These are phyloP conservation scores for Boletales sp. DNA, from an alignment of 768 basidiomycete genomes.

Conservation along the genomic window DNA sequence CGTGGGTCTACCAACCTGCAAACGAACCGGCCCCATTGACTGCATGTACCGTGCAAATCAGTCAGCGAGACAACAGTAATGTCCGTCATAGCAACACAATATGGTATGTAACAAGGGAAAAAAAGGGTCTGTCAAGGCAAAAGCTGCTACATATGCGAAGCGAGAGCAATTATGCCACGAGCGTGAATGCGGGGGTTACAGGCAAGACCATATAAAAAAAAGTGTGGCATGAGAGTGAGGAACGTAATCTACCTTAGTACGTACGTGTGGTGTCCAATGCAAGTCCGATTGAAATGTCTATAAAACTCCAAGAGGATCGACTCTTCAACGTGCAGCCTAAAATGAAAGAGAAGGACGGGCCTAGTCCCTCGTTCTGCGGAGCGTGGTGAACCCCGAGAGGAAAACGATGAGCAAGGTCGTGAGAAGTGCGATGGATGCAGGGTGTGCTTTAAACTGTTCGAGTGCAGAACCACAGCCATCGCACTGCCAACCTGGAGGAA, in stretches of 20 bases:
- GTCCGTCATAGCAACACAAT: not conserved
- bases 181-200: constrained; percentile 10
- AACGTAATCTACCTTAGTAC: constrained; percentile 25
- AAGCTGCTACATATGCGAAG: constrained; percentile 4
- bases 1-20: not conserved
- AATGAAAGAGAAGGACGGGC: not conserved
- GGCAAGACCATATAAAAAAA: constrained; percentile 15
- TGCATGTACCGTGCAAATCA: constrained; percentile 3
- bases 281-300: constrained; percentile 27
- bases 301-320: constrained; percentile 12
- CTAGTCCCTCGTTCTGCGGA: constrained; percentile 30
- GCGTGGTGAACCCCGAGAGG: constrained; percentile 33
- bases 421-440: constrained; percentile 31
- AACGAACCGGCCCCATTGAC: constrained; percentile 3
- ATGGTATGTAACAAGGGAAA: constrained; percentile 3
- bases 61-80: not conserved
- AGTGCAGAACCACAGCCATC: constrained; percentile 29
- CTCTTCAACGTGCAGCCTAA: not conserved
- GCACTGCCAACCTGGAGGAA: constrained; percentile 27
- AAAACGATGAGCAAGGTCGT: constrained; percentile 30
- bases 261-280: constrained; percentile 28
- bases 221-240: constrained; percentile 19
- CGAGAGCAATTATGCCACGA: constrained; percentile 23
- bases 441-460: constrained; percentile 28
- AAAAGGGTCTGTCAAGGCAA: constrained; percentile 6